Conservation (phyloP, 441 rosid species). For the Eruca vesicaria region DNA sequence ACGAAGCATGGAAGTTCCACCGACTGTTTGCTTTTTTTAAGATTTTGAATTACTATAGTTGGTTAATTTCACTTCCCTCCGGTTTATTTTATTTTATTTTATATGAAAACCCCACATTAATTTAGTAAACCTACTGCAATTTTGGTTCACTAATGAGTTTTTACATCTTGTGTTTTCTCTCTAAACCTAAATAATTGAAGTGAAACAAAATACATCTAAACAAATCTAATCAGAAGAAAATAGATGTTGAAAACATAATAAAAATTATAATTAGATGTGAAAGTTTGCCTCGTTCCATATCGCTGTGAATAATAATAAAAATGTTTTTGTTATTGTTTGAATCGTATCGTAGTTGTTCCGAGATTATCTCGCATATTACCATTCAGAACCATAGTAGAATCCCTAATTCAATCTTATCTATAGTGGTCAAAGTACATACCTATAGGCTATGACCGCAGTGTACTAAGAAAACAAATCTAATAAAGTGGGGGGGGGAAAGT, state of each 20-base stretch:
- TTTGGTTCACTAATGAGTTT: not conserved
- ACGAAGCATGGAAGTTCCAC: constrained; percentile 5
- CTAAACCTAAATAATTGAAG: not conserved
- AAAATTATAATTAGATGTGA: not conserved
- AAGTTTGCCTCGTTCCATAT: no score
- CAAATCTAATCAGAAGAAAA: not conserved
- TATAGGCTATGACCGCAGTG: not conserved
- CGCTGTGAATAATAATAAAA: no score
- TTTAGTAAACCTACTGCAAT: not conserved
- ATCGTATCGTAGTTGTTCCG: no score
- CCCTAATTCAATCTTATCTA: not conserved
- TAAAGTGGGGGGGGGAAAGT: not conserved
- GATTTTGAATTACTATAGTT: not conserved
- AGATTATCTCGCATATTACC: no score
- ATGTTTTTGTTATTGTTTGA: no score
- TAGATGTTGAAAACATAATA: not conserved
- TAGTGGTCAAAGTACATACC: not conserved
- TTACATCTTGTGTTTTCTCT: not conserved
- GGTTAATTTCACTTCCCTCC: not conserved
- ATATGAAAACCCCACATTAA: not conserved
- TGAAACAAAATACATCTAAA: not conserved
- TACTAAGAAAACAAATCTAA: not conserved
- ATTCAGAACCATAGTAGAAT: not conserved
- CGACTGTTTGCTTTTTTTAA: not conserved
- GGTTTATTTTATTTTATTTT: not conserved